Conservation (phyloP, 805 yeast genomes). For the Wickerhamiella domercqiae region DNA sequence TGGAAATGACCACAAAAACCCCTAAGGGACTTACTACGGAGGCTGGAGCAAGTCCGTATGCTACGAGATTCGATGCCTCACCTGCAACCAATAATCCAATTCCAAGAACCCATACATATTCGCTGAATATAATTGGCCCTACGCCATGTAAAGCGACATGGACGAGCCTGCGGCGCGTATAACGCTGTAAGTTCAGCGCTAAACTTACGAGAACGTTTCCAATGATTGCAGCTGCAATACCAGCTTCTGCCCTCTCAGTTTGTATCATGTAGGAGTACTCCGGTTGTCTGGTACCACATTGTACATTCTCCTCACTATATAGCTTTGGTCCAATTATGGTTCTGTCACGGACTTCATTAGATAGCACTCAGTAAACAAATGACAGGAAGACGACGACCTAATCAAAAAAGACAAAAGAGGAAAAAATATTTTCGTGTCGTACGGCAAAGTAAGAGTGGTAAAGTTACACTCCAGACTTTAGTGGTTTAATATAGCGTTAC, state of each 20-base stretch:
- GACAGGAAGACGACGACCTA: too few relatives aligned
- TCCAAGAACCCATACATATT: conserved; percentile 29
- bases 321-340: too few relatives aligned
- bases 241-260: conserved; percentile 11
- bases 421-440: too few relatives aligned
- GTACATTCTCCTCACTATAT: not conserved
- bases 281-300: not conserved
- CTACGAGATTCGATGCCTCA: conserved; percentile 33
- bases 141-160: conserved; percentile 14
- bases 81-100: conserved; percentile 30
- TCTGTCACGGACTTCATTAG: too few relatives aligned
- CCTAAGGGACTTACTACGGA: conserved; percentile 36
- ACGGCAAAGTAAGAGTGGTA: too few relatives aligned
- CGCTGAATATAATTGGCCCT: conserved; percentile 13
- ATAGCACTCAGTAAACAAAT: too few relatives aligned
- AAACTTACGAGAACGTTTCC: conserved; percentile 28
- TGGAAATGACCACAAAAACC: conserved; percentile 34
- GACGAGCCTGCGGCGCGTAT: conserved; percentile 25
- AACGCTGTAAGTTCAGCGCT: conserved; percentile 29
- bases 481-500: too few relatives aligned
- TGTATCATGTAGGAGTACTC: conserved; percentile 1
- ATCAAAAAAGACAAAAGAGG: too few relatives aligned
- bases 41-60: conserved; percentile 35
- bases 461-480: too few relatives aligned
- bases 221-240: conserved; percentile 24